Evolutionary conservation across 1,284 basidiomycete genomes (phyloP).

Genomic region (Leccinum angustisporum): DNA sequence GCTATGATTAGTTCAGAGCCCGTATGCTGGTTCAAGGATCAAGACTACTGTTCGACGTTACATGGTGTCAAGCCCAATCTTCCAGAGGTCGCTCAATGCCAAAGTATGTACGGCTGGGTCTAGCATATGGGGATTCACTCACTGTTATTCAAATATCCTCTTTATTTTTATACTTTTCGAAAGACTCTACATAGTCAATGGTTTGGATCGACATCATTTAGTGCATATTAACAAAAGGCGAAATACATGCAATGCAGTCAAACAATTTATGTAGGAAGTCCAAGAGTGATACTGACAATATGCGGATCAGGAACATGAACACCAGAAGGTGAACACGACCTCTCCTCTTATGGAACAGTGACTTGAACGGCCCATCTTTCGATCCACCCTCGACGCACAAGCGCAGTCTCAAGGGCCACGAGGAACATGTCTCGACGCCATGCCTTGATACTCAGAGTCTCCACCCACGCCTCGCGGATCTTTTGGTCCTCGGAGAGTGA

Average conservation of each 20-base stretch:
- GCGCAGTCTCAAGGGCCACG: constrained; percentile 52
- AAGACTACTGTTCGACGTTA: background rate
- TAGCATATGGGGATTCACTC: background rate
- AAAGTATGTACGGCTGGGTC: background rate
- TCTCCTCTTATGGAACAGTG: constrained; percentile 15
- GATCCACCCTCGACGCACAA: constrained; percentile 41
- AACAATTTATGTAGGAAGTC: background rate
- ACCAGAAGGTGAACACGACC: background rate
- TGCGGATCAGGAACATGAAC: background rate
- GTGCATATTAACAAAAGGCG: background rate
- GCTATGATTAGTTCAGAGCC: background rate
- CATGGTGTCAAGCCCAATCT: background rate
- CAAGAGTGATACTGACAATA: background rate
- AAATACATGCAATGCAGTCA: background rate
- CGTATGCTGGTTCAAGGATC: background rate
- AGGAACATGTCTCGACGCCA: constrained; percentile 52
- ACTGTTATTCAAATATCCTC: background rate
- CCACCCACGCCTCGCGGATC: constrained; percentile 32
- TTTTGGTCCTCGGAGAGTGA: constrained; percentile 31
- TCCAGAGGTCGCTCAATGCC: background rate
- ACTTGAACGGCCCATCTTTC: constrained; percentile 39
- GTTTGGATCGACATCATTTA: background rate
- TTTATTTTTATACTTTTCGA: background rate
- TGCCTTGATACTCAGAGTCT: constrained; percentile 35
- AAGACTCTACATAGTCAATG: background rate